Base-by-base conservation (phyloP, 1,139 yeast genomes). In the Magnusiomyces paraingens region DNA sequence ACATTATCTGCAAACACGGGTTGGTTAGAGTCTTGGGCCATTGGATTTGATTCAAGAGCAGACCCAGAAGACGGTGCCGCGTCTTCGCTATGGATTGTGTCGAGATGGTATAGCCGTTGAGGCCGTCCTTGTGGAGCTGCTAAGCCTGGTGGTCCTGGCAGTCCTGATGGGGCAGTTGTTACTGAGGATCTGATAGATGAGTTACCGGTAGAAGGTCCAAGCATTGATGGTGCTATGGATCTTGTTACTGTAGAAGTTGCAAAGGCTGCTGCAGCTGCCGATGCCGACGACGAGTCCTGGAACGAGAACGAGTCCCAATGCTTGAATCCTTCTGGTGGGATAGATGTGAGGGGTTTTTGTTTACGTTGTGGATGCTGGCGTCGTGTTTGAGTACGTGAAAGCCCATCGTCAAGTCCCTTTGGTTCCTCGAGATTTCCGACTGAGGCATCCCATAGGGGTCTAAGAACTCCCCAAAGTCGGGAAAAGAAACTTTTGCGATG, bases 301-400 rank as follows among this genome's bases (percentile, higher is more conserved):
- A 47, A 47, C 14, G 50, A 47, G 21, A 47, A 47, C 4, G 50
- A 38, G 12, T 32, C 44, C 50, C 50, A 47, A 21, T 47, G 43
- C 22, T 38, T 47, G 40, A 36, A 38, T 10, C 44, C 50, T 38
- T 47, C 38, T 3, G 50, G 44, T 2, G 29, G 20, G 10, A 20
- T 46, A 18, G 36, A 14, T 8, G 17, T 36, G 40, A 36, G n/a
- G 40, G 40, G 40, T 11, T 12, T 3, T 36, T 36, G 5, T n/a
- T 3, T 5, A n/a, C 12, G 17, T 5, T 36, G 40, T 6, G 4
- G 32, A 11, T 14, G 4, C 10, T 14, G n/a, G 40, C 4, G 40
- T 36, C 40, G 40, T 4, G 17, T 36, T 8, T 8, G 8, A 8
- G 32, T 26, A 4, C 40, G 40, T 8, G 40, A 36, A 11, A 36